Percentiles rank a stretch among this genome's conserved stretches.
phyloP scores from a whole-genome alignment of 2,329 filamentous ascomycete genomes.

The Tolypocladium inflatum region DNA sequence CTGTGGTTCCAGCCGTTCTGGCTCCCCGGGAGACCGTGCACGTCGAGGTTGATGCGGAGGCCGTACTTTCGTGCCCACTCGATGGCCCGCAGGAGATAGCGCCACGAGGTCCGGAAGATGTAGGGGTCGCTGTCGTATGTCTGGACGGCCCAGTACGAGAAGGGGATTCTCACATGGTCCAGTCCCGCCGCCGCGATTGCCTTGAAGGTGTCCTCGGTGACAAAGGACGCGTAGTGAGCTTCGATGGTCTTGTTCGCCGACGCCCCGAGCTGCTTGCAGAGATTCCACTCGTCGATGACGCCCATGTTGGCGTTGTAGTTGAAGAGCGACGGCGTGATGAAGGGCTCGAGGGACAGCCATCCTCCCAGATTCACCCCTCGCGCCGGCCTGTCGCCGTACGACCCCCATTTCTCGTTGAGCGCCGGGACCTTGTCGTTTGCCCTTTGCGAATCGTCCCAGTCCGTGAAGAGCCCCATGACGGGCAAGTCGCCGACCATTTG shows the following conservation, averaged over 20 bases:
- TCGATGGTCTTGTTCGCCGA: constrained; percentile 64
- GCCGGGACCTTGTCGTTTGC: constrained; percentile 75
- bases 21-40: constrained; percentile 84
- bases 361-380: constrained; percentile 89
- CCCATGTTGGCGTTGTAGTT: constrained; percentile 50
- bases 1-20: constrained; percentile 99
- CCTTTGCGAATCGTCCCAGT: constrained; percentile 74
- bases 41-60: constrained; percentile 82
- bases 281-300: constrained; percentile 82
- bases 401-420: constrained; percentile 63
- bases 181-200: constrained; percentile 82
- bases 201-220: constrained; percentile 73
- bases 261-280: constrained; percentile 61
- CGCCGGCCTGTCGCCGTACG: constrained; percentile 70
- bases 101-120: constrained; percentile 77
- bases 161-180: constrained; percentile 94
- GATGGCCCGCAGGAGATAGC: constrained; percentile 84
- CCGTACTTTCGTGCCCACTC: constrained; percentile 93
- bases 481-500: constrained; percentile 78
- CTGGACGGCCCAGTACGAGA: constrained; percentile 87
- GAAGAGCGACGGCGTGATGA: constrained; percentile 91
- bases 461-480: constrained; percentile 76
- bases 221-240: constrained; percentile 82
- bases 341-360: constrained; percentile 89
- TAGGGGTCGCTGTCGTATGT: constrained; percentile 84